Evolutionary conservation across 768 basidiomycete genomes (phyloP).

Genomic region (Suillus clintonianus): DNA sequence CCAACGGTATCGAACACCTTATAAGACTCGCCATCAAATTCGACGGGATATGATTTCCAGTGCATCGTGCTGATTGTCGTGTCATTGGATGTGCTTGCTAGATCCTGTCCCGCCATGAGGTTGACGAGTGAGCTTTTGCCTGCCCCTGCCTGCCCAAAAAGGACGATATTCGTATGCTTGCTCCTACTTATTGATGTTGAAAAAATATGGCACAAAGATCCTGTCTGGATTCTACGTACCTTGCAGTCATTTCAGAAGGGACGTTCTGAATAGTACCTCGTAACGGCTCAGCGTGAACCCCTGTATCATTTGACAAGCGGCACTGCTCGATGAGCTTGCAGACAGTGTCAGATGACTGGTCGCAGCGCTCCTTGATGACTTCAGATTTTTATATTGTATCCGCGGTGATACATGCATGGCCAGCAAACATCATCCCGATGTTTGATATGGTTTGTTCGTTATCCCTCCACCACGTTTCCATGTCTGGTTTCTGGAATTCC

Average conservation of each 20-base stretch:
- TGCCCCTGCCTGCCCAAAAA: slow-evolving; percentile 46
- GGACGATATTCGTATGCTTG: slow-evolving; percentile 42
- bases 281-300: slow-evolving; percentile 36
- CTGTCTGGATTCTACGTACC: neutral
- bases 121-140: slow-evolving; percentile 35
- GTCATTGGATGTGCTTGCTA: slow-evolving; percentile 28
- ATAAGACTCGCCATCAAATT: slow-evolving; percentile 21
- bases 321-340: slow-evolving; percentile 39
- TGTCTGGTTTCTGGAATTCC: slow-evolving; percentile 23
- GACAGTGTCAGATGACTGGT: slow-evolving; percentile 33
- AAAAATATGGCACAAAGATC: neutral
- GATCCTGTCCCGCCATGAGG: slow-evolving; percentile 23
- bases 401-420: slow-evolving; percentile 34
- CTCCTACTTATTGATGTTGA: neutral
- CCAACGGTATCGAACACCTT: slow-evolving; percentile 37
- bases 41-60: slow-evolving; percentile 25
- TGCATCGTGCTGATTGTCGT: slow-evolving; percentile 39
- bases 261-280: too few relatives aligned
- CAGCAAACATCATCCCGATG: slow-evolving; percentile 25
- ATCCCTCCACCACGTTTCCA: slow-evolving; percentile 40
- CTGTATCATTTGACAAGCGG: slow-evolving; percentile 18
- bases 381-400: slow-evolving; percentile 11
- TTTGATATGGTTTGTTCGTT: slow-evolving; percentile 27
- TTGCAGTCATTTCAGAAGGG: too few relatives aligned
- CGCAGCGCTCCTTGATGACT: slow-evolving; percentile 6